Evolutionary conservation across 2,329 filamentous ascomycete genomes (phyloP).

Genomic region (Neoscytalidium dimidiatum): DNA sequence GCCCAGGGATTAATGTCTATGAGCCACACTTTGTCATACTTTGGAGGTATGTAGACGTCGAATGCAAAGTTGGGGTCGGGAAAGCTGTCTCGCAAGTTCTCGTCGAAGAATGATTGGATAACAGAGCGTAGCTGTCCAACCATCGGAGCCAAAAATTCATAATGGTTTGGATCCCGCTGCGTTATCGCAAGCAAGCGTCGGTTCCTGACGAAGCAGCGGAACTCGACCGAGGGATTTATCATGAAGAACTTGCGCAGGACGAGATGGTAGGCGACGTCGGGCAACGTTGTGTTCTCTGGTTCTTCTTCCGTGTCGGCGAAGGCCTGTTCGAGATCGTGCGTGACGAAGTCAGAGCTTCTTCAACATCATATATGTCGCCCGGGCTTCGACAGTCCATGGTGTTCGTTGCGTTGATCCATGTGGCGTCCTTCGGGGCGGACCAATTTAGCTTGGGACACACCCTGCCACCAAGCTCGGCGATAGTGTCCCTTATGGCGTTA

Average conservation of each 20-base stretch:
- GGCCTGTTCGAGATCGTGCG: constrained; percentile 89
- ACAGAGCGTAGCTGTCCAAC: constrained; percentile 66
- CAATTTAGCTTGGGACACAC: constrained; percentile 96
- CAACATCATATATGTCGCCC: constrained; percentile 88
- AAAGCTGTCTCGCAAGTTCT: constrained; percentile 73
- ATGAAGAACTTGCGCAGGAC: constrained; percentile 86
- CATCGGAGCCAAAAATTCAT: constrained; percentile 75
- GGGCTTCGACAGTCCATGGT: constrained; percentile 86
- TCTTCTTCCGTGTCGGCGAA: constrained; percentile 69
- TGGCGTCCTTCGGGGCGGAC: constrained; percentile 94
- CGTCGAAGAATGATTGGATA: constrained; percentile 76
- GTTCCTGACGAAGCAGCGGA: constrained; percentile 90
- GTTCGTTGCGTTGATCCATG: constrained; percentile 85
- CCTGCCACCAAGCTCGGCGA: constrained; percentile 78
- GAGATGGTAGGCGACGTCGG: constrained; percentile 70
- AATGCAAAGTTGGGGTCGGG: constrained; percentile 84
- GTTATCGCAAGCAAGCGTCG: constrained; percentile 78
- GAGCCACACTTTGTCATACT: constrained; percentile 76
- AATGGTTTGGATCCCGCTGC: constrained; percentile 89
- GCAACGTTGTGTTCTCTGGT: constrained; percentile 34
- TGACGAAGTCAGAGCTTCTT: constrained; percentile 95
- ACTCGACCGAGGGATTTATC: constrained; percentile 88
- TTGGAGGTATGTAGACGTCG: constrained; percentile 83
- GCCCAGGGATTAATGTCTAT: constrained; percentile 98
- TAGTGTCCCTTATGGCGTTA: constrained; percentile 71